These are phyloP conservation scores for Hyaloperonospora arabidopsidis DNA, from an alignment of 352 stramenopile genomes.

Conservation along the genomic window DNA sequence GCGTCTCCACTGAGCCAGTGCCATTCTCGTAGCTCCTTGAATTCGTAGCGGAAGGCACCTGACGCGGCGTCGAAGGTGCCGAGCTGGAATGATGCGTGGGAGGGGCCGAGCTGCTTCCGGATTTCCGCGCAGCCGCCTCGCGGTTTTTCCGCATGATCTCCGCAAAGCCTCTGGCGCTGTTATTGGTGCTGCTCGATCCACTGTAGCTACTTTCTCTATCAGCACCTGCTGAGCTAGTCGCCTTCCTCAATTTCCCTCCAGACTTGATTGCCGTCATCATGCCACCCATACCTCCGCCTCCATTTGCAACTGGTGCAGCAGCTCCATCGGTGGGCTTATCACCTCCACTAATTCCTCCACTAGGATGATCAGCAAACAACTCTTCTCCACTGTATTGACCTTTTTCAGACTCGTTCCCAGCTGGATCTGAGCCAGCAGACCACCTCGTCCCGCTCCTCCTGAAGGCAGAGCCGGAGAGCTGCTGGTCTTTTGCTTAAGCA, in stretches of 20 bases:
- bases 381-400: constrained; percentile 63
- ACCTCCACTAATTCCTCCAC: constrained; percentile 4
- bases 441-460: constrained; percentile 37
- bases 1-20: constrained; percentile 36
- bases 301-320: constrained; percentile 13
- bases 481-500: constrained; percentile 35
- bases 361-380: constrained; percentile 36
- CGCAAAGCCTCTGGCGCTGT: constrained; percentile 57
- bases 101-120: constrained; percentile 13
- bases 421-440: constrained; percentile 65
- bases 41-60: constrained; percentile 12
- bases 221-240: constrained; percentile 25
- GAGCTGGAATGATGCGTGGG: constrained; percentile 29
- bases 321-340: neutral
- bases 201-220: constrained; percentile 25
- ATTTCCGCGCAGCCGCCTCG: constrained; percentile 65
- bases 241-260: constrained; percentile 58
- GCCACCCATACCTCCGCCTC: constrained; percentile 40
- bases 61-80: constrained; percentile 47
- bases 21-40: constrained; percentile 21
- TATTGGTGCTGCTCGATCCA: constrained; percentile 1
- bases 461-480: constrained; percentile 16
- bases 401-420: constrained; percentile 70
- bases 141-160: constrained; percentile 89
- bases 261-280: constrained; percentile 75